Conservation (phyloP, 352 stramenopile species). For the Peronospora belbahrii region DNA sequence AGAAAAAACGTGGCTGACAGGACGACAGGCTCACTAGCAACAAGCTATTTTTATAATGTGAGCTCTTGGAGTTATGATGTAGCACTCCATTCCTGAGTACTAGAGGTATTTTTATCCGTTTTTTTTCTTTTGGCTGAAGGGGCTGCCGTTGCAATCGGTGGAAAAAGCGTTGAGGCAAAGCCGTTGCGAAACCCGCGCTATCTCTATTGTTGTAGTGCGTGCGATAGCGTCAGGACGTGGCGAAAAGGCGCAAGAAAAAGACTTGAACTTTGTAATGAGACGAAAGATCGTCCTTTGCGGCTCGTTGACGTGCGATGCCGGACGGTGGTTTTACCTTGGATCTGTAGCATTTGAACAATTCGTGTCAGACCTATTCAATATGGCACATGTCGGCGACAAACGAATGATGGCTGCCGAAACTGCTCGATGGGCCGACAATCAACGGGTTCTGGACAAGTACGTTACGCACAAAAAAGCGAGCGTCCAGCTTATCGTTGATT, state of each 20-base stretch:
- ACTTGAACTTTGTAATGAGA: slow-evolving; percentile 5
- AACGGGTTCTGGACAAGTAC: not conserved
- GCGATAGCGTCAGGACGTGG: slow-evolving; percentile 1
- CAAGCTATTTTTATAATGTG: slow-evolving; percentile 35
- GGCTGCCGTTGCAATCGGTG: slow-evolving; percentile 29
- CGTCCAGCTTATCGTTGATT: not conserved
- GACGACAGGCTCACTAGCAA: slow-evolving; percentile 4
- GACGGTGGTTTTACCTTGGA: slow-evolving; percentile 10
- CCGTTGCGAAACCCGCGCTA: slow-evolving; percentile 26
- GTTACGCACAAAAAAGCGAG: not conserved
- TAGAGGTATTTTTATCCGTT: slow-evolving; percentile 41
- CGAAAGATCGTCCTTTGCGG: slow-evolving; percentile 7
- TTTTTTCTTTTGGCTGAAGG: slow-evolving; percentile 15
- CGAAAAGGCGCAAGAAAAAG: not conserved
- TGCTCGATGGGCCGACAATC: not conserved
- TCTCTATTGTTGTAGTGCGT: slow-evolving; percentile 1
- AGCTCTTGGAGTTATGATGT: not conserved
- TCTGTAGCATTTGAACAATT: slow-evolving; percentile 4
- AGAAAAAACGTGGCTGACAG: not conserved
- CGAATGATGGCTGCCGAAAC: not conserved
- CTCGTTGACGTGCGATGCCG: slow-evolving; percentile 12
- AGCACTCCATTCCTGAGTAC: not conserved
- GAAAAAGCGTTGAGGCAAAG: slow-evolving; percentile 9
- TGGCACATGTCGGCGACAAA: not conserved
- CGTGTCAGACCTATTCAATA: slow-evolving; percentile 33